Conservation (phyloP, 2,329 filamentous ascomycete genomes). For the Beauveria varroae region DNA sequence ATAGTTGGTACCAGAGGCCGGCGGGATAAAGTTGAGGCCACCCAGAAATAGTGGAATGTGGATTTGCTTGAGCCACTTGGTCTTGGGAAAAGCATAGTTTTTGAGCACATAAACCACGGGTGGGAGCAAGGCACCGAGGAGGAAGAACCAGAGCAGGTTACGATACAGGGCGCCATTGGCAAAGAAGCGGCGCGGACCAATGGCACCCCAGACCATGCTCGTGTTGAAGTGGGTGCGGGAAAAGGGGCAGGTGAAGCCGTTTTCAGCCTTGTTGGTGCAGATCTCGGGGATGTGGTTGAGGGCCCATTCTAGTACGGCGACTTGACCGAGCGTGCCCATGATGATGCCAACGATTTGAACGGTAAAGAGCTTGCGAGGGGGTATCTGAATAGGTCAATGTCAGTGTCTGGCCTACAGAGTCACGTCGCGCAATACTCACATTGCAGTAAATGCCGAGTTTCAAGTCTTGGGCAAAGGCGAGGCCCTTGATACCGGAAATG, state of each 20-base stretch:
- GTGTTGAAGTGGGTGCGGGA: slow-evolving; percentile 40
- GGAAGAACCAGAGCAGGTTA: slow-evolving; percentile 44
- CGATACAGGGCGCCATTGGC: slow-evolving; percentile 42
- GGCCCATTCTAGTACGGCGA: slow-evolving; percentile 29
- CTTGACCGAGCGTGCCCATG: slow-evolving; percentile 36
- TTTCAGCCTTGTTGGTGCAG: slow-evolving; percentile 35
- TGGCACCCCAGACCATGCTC: slow-evolving; percentile 49
- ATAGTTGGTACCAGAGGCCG: slow-evolving; percentile 26
- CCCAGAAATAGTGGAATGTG: slow-evolving; percentile 25
- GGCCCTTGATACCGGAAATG: slow-evolving; percentile 33
- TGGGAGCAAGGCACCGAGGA: slow-evolving; percentile 42
- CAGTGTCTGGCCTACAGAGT: not conserved
- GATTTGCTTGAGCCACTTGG: slow-evolving; percentile 20
- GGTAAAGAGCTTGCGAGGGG: slow-evolving; percentile 35
- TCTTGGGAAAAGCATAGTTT: slow-evolving; percentile 17
- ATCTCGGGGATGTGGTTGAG: slow-evolving; percentile 40
- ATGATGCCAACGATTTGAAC: slow-evolving; percentile 36
- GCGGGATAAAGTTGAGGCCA: slow-evolving; percentile 25
- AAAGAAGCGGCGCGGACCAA: slow-evolving; percentile 50
- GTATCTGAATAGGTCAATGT: slow-evolving; percentile 23
- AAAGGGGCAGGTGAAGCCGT: slow-evolving; percentile 37
- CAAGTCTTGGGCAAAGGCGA: slow-evolving; percentile 35
- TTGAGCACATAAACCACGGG: slow-evolving; percentile 35
- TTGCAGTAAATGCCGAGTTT: slow-evolving; percentile 37
- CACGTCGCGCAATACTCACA: slow-evolving; percentile 12